phyloP scores from a whole-genome alignment of 371 early-diverging fungal species.

The Mortierella sp. region DNA sequence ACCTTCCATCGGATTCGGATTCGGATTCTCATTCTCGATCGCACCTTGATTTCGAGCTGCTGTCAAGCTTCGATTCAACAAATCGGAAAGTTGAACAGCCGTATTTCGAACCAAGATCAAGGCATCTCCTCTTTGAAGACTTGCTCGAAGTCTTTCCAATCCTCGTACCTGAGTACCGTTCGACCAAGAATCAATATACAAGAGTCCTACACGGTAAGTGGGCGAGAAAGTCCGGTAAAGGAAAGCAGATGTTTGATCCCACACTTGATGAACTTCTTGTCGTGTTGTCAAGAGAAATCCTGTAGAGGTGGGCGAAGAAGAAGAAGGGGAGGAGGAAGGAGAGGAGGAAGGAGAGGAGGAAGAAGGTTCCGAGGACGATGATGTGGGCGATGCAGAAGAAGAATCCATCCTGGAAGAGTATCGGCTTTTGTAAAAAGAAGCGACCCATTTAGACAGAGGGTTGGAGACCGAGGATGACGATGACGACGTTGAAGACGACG shows the following conservation, averaged over 20 bases:
- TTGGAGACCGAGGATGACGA: neutral
- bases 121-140: conserved; percentile 40
- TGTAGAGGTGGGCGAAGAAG: conserved; percentile 1
- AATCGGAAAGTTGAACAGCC: conserved; percentile 18
- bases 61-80: conserved; percentile 17
- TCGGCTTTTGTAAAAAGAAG: conserved; percentile 1
- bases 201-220: conserved; percentile 39
- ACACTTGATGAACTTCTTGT: conserved; percentile 34
- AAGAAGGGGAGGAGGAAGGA: conserved; percentile 20
- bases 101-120: conserved; percentile 25
- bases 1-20: too few relatives aligned
- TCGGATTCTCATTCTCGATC: too few relatives aligned
- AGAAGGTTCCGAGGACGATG: conserved; percentile 14
- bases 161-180: conserved; percentile 47
- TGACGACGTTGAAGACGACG: conserved; percentile 3
- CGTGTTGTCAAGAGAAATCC: conserved; percentile 23
- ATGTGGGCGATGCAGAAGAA: neutral
- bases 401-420: neutral
- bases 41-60: conserved; percentile 1
- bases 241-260: conserved; percentile 40
- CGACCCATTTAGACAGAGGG: neutral
- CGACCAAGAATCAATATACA: conserved; percentile 48
- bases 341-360: conserved; percentile 13
- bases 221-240: conserved; percentile 47
- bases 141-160: conserved; percentile 31